Percentiles rank a stretch among this genome's conserved stretches.
phyloP scores from a whole-genome alignment of 1,139 yeast species.

The Debaryomyces psychrophilus region DNA sequence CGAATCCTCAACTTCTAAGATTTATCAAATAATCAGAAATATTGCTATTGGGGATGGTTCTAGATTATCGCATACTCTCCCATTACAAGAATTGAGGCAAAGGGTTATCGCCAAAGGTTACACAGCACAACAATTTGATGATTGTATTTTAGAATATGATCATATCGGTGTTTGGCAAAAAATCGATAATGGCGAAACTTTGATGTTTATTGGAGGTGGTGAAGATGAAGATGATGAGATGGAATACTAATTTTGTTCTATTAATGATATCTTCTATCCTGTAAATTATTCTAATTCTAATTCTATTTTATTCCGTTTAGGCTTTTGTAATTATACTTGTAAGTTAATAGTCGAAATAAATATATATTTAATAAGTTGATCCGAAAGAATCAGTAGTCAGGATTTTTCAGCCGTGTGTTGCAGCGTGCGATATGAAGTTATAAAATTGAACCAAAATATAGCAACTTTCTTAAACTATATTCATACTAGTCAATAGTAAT shows the following conservation, averaged over 20 bases:
- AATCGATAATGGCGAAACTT: slow-evolving; percentile 64
- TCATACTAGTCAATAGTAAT: not conserved
- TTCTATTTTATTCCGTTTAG: slow-evolving; percentile 11
- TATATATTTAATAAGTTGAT: not conserved
- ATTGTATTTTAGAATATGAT: slow-evolving; percentile 75
- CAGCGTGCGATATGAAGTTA: slow-evolving; percentile 1
- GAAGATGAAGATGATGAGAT: slow-evolving; percentile 28
- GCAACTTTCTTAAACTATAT: not conserved
- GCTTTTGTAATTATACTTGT: slow-evolving; percentile 7
- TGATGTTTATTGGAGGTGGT: slow-evolving; percentile 43
- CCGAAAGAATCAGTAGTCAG: not conserved
- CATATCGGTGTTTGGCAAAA: slow-evolving; percentile 77
- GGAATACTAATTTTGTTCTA: slow-evolving; percentile 11
- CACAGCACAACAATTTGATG: slow-evolving; percentile 75
- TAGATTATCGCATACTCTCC: slow-evolving; percentile 42
- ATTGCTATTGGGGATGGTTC: slow-evolving; percentile 54
- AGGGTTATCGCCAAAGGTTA: slow-evolving; percentile 83
- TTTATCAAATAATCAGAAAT: slow-evolving; percentile 61
- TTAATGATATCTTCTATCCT: slow-evolving; percentile 1
- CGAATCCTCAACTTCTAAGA: slow-evolving; percentile 56
- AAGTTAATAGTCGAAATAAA: not conserved
- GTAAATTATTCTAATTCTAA: slow-evolving; percentile 10
- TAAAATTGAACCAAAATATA: not conserved
- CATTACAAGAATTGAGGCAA: slow-evolving; percentile 62
- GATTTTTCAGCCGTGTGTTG: not conserved